Conservation (phyloP, 192 early-diverging fungal genomes). For the Thoreauomyces humboldtii region DNA sequence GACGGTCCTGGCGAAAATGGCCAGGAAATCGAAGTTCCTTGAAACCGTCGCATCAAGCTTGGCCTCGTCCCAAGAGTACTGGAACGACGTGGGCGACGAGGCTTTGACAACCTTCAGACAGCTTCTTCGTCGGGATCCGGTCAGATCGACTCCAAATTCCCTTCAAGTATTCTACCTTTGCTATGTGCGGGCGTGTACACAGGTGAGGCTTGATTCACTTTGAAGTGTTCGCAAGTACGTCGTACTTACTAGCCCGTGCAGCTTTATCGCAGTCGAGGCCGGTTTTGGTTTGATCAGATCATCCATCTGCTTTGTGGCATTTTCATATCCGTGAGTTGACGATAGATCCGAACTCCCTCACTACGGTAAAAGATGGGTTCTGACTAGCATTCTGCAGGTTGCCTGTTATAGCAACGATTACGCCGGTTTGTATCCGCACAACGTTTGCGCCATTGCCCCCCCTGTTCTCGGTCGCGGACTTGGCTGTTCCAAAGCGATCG, state of each 20-base stretch:
- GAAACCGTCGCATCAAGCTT: background rate
- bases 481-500: slow-evolving; percentile 16
- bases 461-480: background rate
- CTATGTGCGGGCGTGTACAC: slow-evolving; percentile 26
- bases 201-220: background rate
- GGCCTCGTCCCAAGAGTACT: background rate
- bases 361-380: too few relatives aligned
- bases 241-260: slow-evolving; percentile 51
- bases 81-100: slow-evolving; percentile 24
- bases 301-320: slow-evolving; percentile 55
- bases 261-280: slow-evolving; percentile 44
- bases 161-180: slow-evolving; percentile 52
- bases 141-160: slow-evolving; percentile 38
- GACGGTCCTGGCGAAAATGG: background rate
- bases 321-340: slow-evolving; percentile 34
- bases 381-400: background rate
- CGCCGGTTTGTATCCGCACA: slow-evolving; percentile 46
- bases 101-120: background rate
- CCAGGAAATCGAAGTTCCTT: background rate
- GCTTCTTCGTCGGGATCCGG: slow-evolving; percentile 11
- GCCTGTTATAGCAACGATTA: slow-evolving; percentile 46
- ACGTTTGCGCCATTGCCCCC: slow-evolving; percentile 48
- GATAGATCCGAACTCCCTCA: too few relatives aligned
- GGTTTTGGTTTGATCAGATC: slow-evolving; percentile 52
- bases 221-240: too few relatives aligned